These are phyloP conservation scores for Kluyveromyces starmeri DNA, from an alignment of 805 yeast genomes.

Conservation along the genomic window DNA sequence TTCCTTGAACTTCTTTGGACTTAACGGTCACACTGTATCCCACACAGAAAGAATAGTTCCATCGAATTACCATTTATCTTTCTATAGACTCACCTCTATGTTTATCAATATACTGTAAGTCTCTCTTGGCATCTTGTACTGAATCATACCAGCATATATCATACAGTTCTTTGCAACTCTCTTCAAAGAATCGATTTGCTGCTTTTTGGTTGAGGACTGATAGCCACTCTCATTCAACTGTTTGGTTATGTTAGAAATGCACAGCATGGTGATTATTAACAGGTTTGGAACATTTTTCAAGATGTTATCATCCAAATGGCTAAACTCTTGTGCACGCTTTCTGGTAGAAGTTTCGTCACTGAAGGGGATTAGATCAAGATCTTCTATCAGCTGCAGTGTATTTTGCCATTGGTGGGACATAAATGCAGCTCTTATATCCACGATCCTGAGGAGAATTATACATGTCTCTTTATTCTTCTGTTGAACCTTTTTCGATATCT, in stretches of 20 bases:
- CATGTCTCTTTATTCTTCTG: slow-evolving; percentile 56
- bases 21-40: no score
- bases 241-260: slow-evolving; percentile 51
- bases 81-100: slow-evolving; percentile 40
- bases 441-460: slow-evolving; percentile 52
- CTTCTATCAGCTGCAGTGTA: slow-evolving; percentile 46
- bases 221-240: slow-evolving; percentile 33
- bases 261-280: slow-evolving; percentile 72
- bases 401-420: slow-evolving; percentile 49
- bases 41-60: no score
- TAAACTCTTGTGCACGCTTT: slow-evolving; percentile 58
- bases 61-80: no score
- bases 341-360: slow-evolving; percentile 52
- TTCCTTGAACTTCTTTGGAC: no score
- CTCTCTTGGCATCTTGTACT: slow-evolving; percentile 83
- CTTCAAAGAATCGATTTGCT: slow-evolving; percentile 46
- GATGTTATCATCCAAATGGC: slow-evolving; percentile 56
- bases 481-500: slow-evolving; percentile 48
- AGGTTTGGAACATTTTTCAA: slow-evolving; percentile 73
- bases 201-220: slow-evolving; percentile 39
- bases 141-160: slow-evolving; percentile 92
- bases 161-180: slow-evolving; percentile 76
- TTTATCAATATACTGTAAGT: slow-evolving; percentile 62
- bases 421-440: slow-evolving; percentile 55
- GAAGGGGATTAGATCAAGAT: slow-evolving; percentile 59